These are phyloP conservation scores for Grifola frondosa DNA, from an alignment of 1,284 basidiomycete species.

Conservation along the genomic window DNA sequence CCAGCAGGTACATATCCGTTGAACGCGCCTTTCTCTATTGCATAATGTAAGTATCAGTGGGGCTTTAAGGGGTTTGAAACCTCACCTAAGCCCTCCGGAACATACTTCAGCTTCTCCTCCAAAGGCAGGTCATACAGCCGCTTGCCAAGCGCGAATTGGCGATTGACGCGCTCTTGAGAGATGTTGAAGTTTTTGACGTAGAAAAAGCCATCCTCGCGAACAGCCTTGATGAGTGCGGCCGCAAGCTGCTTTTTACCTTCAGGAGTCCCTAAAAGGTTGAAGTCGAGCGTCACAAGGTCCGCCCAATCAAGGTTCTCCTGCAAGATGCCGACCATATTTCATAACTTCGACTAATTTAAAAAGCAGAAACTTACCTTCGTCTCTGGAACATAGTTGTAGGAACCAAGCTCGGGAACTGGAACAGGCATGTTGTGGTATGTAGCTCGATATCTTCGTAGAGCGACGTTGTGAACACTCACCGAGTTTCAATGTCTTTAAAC, in stretches of 20 bases:
- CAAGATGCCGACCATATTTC: background rate
- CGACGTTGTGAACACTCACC: too few relatives aligned
- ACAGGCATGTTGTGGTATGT: constrained; percentile 41
- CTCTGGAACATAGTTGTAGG: constrained; percentile 47
- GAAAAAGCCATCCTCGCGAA: constrained; percentile 46
- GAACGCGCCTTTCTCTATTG: constrained; percentile 43
- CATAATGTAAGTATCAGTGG: too few relatives aligned
- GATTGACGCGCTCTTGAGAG: constrained; percentile 37
- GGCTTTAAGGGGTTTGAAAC: background rate
- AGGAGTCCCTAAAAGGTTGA: constrained; percentile 40
- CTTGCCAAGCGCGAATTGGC: constrained; percentile 36
- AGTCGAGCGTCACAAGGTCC: constrained; percentile 50
- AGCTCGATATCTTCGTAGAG: too few relatives aligned
- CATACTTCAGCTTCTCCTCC: constrained; percentile 52
- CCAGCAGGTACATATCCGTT: constrained; percentile 54
- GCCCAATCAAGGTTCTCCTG: constrained; percentile 50
- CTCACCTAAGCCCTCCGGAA: constrained; percentile 42
- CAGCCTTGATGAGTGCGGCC: constrained; percentile 39
- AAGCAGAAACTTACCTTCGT: constrained; percentile 41
- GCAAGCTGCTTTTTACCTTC: constrained; percentile 46
- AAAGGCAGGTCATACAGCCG: constrained; percentile 47
- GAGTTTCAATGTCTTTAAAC: too few relatives aligned
- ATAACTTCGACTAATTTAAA: background rate
- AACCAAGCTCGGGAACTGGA: constrained; percentile 39
- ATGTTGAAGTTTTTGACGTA: constrained; percentile 42